Conservation (phyloP, 2,329 filamentous ascomycete genomes). For the Cladophialophora immunda region DNA sequence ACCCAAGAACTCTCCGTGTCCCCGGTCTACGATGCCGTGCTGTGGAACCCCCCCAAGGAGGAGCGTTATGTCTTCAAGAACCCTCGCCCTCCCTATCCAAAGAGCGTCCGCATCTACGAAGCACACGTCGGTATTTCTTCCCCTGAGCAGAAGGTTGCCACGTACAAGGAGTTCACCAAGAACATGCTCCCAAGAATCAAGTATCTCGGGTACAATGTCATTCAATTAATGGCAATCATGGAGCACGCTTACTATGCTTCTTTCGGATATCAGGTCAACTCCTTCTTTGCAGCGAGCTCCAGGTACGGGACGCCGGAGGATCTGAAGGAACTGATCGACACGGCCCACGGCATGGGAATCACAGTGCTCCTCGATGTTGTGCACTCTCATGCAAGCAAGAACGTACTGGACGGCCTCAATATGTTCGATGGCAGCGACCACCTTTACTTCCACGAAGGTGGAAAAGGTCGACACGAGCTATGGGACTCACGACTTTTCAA, state of each 20-base stretch:
- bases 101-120: constrained; percentile 92
- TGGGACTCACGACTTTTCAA: constrained; percentile 99
- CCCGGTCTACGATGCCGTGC: constrained; percentile 90
- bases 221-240: constrained; percentile 99
- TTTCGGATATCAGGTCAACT: constrained; percentile 98
- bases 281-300: constrained; percentile 97
- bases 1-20: constrained; percentile 92
- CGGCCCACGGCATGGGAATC: constrained; percentile 88
- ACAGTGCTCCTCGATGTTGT: constrained; percentile 94
- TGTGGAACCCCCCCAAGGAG: constrained; percentile 88
- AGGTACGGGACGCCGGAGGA: constrained; percentile 94
- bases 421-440: constrained; percentile 95
- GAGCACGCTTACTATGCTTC: constrained; percentile 99
- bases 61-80: constrained; percentile 88
- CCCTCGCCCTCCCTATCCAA: constrained; percentile 79
- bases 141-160: constrained; percentile 85
- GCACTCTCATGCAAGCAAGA: constrained; percentile 98
- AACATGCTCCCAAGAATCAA: constrained; percentile 93
- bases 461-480: constrained; percentile 84
- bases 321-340: constrained; percentile 94
- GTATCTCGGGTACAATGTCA: constrained; percentile 91
- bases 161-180: constrained; percentile 96
- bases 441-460: constrained; percentile 91
- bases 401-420: constrained; percentile 92
- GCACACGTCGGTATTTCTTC: constrained; percentile 98